Percentiles rank a stretch among this genome's conserved stretches.
Conservation (phyloP, 164 flowering plant species). For the Magnolia officinalis region DNA sequence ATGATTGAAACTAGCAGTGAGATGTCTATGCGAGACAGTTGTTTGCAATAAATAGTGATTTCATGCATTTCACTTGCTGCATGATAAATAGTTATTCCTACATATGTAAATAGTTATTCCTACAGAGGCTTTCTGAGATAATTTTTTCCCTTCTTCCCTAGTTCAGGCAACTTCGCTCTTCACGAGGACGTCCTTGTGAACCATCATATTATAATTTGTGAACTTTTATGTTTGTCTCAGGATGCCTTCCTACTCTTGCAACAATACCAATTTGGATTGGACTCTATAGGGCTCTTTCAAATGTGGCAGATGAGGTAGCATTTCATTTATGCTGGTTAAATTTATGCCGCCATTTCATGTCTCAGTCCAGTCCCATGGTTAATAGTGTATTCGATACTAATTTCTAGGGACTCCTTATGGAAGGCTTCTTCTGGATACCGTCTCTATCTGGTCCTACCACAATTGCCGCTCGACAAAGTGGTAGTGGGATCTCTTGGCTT, state of each 20-base stretch:
- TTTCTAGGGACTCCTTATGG: conserved; percentile 87
- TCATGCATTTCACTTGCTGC: not conserved
- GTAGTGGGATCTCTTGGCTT: conserved; percentile 93
- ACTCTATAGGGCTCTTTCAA: conserved; percentile 91
- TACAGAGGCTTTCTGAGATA: not conserved
- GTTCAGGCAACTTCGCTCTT: not conserved
- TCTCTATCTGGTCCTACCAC: conserved; percentile 98
- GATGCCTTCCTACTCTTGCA: conserved; percentile 95
- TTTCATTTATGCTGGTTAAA: not conserved
- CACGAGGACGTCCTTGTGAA: not conserved
- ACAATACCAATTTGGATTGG: conserved; percentile 99
- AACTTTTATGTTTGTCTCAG: conserved; percentile 28
- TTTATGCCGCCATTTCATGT: not conserved
- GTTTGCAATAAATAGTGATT: not conserved
- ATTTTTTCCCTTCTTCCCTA: not conserved
- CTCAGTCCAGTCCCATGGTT: not conserved
- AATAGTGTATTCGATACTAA: not conserved
- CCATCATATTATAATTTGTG: not conserved
- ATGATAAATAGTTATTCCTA: too few species aligned
- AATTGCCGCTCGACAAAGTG: conserved; percentile 79
- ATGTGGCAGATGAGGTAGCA: conserved; percentile 91
- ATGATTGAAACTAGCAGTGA: not conserved
- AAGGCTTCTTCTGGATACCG: conserved; percentile 99
- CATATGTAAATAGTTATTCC: too few species aligned
- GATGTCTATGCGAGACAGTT: not conserved